Evolutionary conservation across 768 basidiomycete species (phyloP).

Genomic region (Hirschioporus abietinus): DNA sequence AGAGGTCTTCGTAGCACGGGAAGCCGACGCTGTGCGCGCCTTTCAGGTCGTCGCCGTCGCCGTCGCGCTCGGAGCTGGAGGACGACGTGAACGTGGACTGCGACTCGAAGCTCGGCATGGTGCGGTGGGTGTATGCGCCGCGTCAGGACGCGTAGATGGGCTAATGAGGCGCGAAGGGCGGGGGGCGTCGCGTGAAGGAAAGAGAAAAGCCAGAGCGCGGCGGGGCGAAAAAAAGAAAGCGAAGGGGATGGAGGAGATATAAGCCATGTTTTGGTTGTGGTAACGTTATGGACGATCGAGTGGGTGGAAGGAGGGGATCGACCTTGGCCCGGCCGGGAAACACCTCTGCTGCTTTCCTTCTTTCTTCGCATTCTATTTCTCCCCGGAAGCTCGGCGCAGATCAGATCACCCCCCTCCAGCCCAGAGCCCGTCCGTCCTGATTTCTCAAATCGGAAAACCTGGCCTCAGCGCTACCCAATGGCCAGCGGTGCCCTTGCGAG

Average conservation of each 20-base stretch:
- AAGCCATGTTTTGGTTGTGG: too few relatives aligned
- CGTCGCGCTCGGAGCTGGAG: not conserved
- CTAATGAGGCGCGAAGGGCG: too few relatives aligned
- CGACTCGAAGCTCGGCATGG: not conserved
- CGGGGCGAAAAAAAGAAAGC: not conserved
- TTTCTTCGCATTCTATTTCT: too few relatives aligned
- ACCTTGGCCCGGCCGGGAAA: not conserved
- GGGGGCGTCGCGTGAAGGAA: not conserved
- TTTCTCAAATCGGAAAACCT: too few relatives aligned
- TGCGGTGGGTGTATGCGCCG: not conserved
- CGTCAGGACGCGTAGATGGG: not conserved
- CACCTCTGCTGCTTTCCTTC: not conserved
- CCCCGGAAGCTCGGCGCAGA: too few relatives aligned
- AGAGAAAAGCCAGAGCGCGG: not conserved
- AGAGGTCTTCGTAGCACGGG: not conserved
- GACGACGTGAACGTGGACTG: not conserved
- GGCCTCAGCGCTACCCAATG: too few relatives aligned
- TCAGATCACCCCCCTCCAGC: too few relatives aligned
- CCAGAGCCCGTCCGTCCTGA: too few relatives aligned
- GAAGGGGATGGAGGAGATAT: too few relatives aligned
- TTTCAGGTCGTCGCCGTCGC: too few relatives aligned
- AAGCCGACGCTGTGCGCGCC: not conserved
- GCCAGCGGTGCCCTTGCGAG: too few relatives aligned
- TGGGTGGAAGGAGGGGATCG: not conserved
- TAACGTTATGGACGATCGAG: not conserved